These are phyloP conservation scores for Metschnikowia hibisci DNA, from an alignment of 805 yeast species.

Conservation along the genomic window DNA sequence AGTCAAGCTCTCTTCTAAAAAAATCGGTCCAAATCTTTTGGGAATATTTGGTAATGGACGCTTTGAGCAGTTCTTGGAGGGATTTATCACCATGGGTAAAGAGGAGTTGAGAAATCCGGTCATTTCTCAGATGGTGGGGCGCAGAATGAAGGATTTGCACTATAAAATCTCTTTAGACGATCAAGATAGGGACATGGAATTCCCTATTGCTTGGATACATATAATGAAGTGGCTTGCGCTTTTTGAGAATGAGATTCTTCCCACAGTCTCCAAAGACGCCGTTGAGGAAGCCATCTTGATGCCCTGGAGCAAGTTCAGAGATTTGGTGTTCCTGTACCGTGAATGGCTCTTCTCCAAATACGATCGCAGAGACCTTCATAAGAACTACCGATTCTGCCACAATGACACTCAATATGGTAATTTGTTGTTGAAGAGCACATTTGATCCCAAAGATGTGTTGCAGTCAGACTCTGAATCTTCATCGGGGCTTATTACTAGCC, in stretches of 20 bases:
- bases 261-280: conserved; percentile 26
- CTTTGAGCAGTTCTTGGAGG: conserved; percentile 86
- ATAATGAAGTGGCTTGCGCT: conserved; percentile 67
- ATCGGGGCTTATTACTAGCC: conserved; percentile 23
- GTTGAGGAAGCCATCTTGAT: conserved; percentile 40
- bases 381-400: conserved; percentile 77
- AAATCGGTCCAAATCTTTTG: conserved; percentile 82
- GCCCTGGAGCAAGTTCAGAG: conserved; percentile 49
- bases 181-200: conserved; percentile 47
- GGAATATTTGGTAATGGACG: conserved; percentile 93
- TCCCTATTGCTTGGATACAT: conserved; percentile 68
- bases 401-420: conserved; percentile 98
- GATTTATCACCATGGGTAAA: conserved; percentile 73
- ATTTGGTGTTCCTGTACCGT: conserved; percentile 48
- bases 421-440: conserved; percentile 55
- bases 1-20: conserved; percentile 65
- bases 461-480: conserved; percentile 11
- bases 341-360: conserved; percentile 58
- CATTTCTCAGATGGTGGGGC: conserved; percentile 78
- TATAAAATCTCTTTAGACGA: conserved; percentile 63
- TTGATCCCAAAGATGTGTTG: conserved; percentile 48
- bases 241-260: conserved; percentile 40
- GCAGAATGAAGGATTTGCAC: conserved; percentile 95
- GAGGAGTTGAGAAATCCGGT: conserved; percentile 71
- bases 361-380: conserved; percentile 39